phyloP scores from a whole-genome alignment of 352 stramenopile genomes.

The Pythium plurisporium region DNA sequence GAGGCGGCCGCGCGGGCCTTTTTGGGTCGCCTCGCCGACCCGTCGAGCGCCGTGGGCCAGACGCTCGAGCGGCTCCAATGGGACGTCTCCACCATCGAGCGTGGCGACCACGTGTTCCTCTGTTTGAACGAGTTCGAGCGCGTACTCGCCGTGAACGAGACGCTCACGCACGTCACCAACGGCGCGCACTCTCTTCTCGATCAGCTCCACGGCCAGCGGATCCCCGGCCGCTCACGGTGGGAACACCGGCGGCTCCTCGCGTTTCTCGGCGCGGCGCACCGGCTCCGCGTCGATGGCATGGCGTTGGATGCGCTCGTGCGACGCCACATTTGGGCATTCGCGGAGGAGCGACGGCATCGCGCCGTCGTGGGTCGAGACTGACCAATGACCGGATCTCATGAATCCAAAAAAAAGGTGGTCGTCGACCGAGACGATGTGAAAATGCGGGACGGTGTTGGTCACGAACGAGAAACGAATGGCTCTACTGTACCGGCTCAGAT shows the following conservation, averaged over 20 bases:
- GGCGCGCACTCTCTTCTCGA: neutral
- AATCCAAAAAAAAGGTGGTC: too few relatives aligned
- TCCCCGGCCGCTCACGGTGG: neutral
- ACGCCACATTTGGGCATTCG: neutral
- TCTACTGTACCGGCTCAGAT: too few relatives aligned
- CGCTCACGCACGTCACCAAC: neutral
- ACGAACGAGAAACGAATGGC: too few relatives aligned
- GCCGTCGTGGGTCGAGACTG: too few relatives aligned
- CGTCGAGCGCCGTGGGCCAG: neutral
- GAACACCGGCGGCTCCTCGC: neutral
- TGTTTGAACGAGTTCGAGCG: neutral
- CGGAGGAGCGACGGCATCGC: neutral
- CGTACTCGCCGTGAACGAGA: neutral
- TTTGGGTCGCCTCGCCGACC: neutral
- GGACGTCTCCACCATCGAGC: neutral
- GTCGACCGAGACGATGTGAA: too few relatives aligned
- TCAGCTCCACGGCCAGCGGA: neutral
- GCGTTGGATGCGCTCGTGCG: neutral
- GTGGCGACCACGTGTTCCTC: neutral
- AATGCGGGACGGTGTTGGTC: too few relatives aligned
- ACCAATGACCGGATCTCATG: too few relatives aligned
- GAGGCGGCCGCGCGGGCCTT: neutral
- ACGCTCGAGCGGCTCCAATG: neutral
- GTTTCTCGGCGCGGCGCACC: neutral
- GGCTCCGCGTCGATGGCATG: too few relatives aligned